Base-by-base conservation (phyloP, 2,329 filamentous ascomycete genomes). In the Xylaria sp. region DNA sequence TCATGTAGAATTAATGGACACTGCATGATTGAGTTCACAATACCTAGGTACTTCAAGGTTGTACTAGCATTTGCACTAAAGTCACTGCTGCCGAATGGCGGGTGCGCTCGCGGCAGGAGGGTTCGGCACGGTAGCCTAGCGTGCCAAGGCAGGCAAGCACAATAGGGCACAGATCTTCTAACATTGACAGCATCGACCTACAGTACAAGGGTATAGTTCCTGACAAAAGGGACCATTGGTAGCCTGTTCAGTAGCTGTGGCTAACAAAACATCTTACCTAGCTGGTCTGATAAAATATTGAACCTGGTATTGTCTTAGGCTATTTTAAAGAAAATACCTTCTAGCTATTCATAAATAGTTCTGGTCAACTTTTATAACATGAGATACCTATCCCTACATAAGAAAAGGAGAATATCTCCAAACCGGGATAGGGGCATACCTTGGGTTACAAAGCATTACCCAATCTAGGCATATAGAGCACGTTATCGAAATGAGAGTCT, bases 401-500 rank as follows among this genome's bases (percentile, higher is more conserved):
- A 10, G 15, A 18, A 41, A 7, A 23, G 18, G 48, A 10, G 50
- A 20, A 56, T 15, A 20, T 28, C n/a, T 25, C 10, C n/a, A n/a
- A 58, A n/a, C 5, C 37, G 55, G 9, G 44, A 37, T 28, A 61
- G 56, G 57, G 57, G 57, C 51, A 54, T 7, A 52, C 34, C 7
- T 48, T 15, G 23, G 41, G 13, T 6, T n/a, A 2, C 18, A 28
- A 31, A 15, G n/a, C 15, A 28, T 52, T 13, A 52, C 12, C 18
- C 34, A n/a, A 12, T 15, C 25, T 9, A 54, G 12, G 15, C 15
- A 34, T n/a, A 6, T n/a, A 6, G 41, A 18, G 41, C 41, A 46
- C 13, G 18, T 9, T 41, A 61, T 61, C 57, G 50, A 66, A 66
- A 66, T 56, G 57, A 60, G 39, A 46, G 28, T 25, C 23, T 59